A percentile compares a stretch with the other conserved stretches of the same genome.
These are phyloP conservation scores for Suillus tomentosus DNA, from an alignment of 768 basidiomycete genomes.

Conservation along the genomic window DNA sequence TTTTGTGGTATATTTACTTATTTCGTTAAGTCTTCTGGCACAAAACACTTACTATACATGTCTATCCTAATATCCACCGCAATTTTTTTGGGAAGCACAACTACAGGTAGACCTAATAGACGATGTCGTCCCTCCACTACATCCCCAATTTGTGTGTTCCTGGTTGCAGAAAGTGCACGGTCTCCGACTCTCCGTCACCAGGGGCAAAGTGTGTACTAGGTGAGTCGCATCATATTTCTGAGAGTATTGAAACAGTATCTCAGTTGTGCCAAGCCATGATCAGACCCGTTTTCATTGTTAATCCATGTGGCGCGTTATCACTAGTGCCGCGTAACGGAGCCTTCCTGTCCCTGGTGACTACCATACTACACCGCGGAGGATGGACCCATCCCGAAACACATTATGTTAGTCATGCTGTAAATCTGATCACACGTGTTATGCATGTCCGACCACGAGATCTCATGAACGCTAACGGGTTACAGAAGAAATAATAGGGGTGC, in stretches of 20 bases:
- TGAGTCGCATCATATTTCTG: constrained; percentile 2
- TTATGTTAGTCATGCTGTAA: background rate
- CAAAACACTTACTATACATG: background rate
- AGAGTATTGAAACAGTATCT: background rate
- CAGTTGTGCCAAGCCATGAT: background rate
- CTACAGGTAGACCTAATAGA: background rate
- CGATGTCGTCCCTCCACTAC: background rate
- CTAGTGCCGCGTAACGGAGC: background rate
- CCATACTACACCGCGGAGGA: background rate
- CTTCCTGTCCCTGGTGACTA: constrained; percentile 7
- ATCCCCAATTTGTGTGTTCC: background rate
- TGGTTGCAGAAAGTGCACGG: constrained; percentile 1
- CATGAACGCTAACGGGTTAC: background rate
- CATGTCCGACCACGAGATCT: background rate
- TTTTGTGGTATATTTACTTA: background rate
- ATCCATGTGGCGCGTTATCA: background rate
- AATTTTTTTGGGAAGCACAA: background rate
- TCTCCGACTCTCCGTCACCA: constrained; percentile 1
- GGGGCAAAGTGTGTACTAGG: background rate
- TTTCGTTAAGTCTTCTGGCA: constrained; percentile 7
- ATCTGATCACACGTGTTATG: background rate
- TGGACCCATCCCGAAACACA: background rate
- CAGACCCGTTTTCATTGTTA: background rate
- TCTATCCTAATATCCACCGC: background rate
- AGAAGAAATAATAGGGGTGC: background rate